Conservation (phyloP, 106 monocot species). For the Allium fistulosum region DNA sequence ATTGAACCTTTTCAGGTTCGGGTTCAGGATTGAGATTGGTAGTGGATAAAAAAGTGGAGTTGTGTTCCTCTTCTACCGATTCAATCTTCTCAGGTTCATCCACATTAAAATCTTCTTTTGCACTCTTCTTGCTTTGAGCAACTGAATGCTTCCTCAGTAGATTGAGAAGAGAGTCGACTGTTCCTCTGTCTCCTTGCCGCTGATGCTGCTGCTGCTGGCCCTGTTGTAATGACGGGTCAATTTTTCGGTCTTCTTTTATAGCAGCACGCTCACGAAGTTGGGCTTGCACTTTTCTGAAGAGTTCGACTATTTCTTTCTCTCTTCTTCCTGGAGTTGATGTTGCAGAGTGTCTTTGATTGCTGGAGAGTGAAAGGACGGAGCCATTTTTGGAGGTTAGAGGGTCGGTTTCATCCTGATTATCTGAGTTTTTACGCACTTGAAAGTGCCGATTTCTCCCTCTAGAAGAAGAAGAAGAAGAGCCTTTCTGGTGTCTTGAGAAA, state of each 20-base stretch:
- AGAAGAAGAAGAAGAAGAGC: conserved; percentile 32
- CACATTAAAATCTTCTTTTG: conserved; percentile 17
- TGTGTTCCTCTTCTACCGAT: conserved; percentile 36
- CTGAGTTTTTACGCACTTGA: conserved; percentile 40
- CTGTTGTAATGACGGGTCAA: conserved; percentile 44
- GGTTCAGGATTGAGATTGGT: conserved; percentile 18
- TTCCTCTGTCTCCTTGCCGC: conserved; percentile 46
- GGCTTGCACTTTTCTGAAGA: conserved; percentile 79
- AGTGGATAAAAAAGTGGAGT: conserved; percentile 25
- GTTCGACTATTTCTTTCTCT: conserved; percentile 82
- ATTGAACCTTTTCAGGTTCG: neutral
- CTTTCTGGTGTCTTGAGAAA: conserved; percentile 66
- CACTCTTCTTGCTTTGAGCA: conserved; percentile 36
- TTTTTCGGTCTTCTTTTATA: conserved; percentile 63
- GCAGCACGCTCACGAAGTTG: conserved; percentile 62
- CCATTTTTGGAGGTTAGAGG: conserved; percentile 61
- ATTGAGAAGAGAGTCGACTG: conserved; percentile 80
- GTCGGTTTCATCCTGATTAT: conserved; percentile 36
- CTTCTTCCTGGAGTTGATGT: conserved; percentile 64
- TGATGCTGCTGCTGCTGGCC: neutral
- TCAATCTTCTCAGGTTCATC: conserved; percentile 30
- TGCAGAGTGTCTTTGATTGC: conserved; percentile 48
- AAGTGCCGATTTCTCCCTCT: conserved; percentile 37
- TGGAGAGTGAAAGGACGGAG: conserved; percentile 40
- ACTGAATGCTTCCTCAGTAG: conserved; percentile 73